Evolutionary conservation across 2,329 filamentous ascomycete species (phyloP).

Genomic region (Colletotrichum shisoi): DNA sequence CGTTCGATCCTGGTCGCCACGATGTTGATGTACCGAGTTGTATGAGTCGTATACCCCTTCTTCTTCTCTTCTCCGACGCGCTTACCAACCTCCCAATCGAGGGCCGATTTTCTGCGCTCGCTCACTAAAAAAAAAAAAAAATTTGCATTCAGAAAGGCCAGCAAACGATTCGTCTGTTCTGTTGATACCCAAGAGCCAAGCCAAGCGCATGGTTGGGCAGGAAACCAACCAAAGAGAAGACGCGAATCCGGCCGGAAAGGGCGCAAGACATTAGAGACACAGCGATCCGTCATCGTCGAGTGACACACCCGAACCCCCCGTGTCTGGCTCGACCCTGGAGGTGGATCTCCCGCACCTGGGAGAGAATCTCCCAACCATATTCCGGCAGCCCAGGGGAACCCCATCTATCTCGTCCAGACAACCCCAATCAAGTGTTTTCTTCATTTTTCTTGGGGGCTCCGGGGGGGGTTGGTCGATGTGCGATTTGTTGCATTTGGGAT

Average conservation of each 20-base stretch:
- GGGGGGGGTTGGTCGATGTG: neutral
- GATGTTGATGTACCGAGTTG: neutral
- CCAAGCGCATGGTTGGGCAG: conserved; percentile 33
- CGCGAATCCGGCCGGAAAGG: conserved; percentile 24
- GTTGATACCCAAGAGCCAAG: conserved; percentile 41
- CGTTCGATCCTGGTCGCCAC: conserved; percentile 2
- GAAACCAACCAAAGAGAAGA: conserved; percentile 27
- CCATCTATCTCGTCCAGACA: conserved; percentile 20
- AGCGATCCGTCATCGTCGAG: conserved; percentile 33
- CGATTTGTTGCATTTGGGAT: neutral
- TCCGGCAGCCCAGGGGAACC: conserved; percentile 16
- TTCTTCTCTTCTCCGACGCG: neutral
- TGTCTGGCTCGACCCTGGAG: conserved; percentile 31
- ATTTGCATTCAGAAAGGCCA: neutral
- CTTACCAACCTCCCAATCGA: conserved; percentile 2
- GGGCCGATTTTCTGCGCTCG: neutral
- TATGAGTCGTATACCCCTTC: neutral
- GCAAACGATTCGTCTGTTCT: conserved; percentile 26
- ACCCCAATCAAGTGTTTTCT: conserved; percentile 5
- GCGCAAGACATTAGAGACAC: conserved; percentile 26
- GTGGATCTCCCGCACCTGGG: conserved; percentile 31
- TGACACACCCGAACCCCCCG: conserved; percentile 1
- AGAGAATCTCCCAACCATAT: conserved; percentile 19
- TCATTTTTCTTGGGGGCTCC: too few species aligned
- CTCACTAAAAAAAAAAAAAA: too few species aligned